A percentile compares a stretch with the other conserved stretches of the same genome.
These are phyloP conservation scores for Sarocladium strictum DNA, from an alignment of 2,329 filamentous ascomycete genomes.

Conservation along the genomic window DNA sequence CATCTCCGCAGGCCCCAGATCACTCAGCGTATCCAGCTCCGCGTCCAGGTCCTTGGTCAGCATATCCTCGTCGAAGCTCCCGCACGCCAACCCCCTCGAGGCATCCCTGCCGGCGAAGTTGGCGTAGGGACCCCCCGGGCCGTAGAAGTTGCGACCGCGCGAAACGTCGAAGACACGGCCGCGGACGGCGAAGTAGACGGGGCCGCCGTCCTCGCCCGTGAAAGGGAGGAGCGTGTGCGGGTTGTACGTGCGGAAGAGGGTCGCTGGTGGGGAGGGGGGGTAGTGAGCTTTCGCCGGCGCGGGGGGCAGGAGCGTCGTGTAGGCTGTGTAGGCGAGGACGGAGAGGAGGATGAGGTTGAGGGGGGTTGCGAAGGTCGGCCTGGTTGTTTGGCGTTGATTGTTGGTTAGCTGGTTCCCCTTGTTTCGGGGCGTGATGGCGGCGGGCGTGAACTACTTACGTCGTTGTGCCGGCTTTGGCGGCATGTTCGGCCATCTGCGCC, in stretches of 20 bases:
- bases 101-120: constrained; percentile 96
- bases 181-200: constrained; percentile 87
- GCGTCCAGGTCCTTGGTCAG: constrained; percentile 84
- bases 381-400: not conserved
- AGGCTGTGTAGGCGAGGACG: constrained; percentile 47
- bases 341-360: constrained; percentile 21
- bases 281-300: constrained; percentile 41
- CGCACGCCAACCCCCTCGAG: constrained; percentile 76
- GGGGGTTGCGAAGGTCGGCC: constrained; percentile 9
- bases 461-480: constrained; percentile 1
- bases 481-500: constrained; percentile 8
- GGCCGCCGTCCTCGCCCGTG: constrained; percentile 67
- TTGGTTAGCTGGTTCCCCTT: too few relatives aligned
- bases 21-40: constrained; percentile 70
- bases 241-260: constrained; percentile 65
- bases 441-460: not conserved
- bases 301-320: constrained; percentile 46
- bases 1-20: constrained; percentile 66
- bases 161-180: constrained; percentile 89
- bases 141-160: constrained; percentile 86
- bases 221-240: constrained; percentile 77
- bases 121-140: constrained; percentile 87
- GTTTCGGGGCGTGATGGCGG: too few relatives aligned
- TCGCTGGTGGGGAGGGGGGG: constrained; percentile 42
- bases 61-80: constrained; percentile 94